Evolutionary conservation across 2,329 filamentous ascomycete species (phyloP).

Genomic region (Pochonia chlamydosporia): DNA sequence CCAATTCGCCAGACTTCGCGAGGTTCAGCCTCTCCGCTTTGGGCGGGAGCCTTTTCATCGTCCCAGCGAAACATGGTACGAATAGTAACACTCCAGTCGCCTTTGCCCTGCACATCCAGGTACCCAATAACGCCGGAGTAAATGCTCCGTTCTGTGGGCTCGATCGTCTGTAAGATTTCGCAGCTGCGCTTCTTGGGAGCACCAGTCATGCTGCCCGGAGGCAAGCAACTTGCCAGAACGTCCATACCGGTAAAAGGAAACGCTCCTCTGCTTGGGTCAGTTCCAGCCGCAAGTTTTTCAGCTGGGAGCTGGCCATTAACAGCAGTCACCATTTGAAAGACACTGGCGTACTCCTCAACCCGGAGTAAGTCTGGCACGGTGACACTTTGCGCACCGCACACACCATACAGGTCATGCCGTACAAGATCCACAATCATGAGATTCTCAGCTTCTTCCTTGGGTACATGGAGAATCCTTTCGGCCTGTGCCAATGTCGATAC

Average conservation of each 20-base stretch:
- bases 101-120: constrained; percentile 75
- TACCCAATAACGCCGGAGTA: constrained; percentile 91
- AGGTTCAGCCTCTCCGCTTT: constrained; percentile 22
- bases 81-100: constrained; percentile 90
- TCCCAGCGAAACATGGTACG: constrained; percentile 72
- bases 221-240: constrained; percentile 70
- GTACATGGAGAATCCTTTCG: constrained; percentile 64
- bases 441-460: constrained; percentile 93
- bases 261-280: constrained; percentile 4
- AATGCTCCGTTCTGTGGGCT: constrained; percentile 60
- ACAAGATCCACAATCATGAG: constrained; percentile 97
- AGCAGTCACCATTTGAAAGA: constrained; percentile 87
- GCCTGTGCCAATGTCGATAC: constrained; percentile 67
- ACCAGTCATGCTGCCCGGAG: constrained; percentile 93
- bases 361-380: constrained; percentile 71
- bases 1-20: constrained; percentile 73
- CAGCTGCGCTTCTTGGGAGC: constrained; percentile 92
- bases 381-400: constrained; percentile 70
- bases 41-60: constrained; percentile 39
- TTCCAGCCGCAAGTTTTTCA: constrained; percentile 9
- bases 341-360: constrained; percentile 85
- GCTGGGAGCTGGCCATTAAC: constrained; percentile 62
- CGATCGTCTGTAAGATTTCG: constrained; percentile 68
- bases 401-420: constrained; percentile 85
- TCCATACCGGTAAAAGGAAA: constrained; percentile 59